Evolutionary conservation across 2,329 filamentous ascomycete genomes (phyloP), one percentile per base, ranked within the genome.

Genomic region (Pseudocercospora fijiensis): DNA sequence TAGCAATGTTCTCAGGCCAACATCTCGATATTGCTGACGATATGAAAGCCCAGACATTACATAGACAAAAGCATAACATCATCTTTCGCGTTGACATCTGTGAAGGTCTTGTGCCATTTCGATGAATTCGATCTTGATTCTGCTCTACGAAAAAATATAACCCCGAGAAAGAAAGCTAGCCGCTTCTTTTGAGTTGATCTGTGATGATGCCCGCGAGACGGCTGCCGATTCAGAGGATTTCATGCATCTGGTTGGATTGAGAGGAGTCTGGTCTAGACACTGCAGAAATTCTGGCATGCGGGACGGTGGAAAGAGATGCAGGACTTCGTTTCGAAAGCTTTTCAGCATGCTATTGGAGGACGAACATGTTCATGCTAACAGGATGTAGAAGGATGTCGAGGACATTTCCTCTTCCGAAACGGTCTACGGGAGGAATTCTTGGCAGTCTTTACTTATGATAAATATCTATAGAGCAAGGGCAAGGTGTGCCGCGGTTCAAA

Each of bases 341-440:
- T 75, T 71, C 22, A 74, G 72, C 5, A 73, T 78, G 27, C 74
- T 77, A 0, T 72, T n/a, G n/a, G n/a, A n/a, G n/a, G 76, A 0
- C 76, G 82, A n/a, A 68, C 69, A 6, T 84, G 79, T 83, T 83
- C 66, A 71, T 82, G 0, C 78, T 79, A 5, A 83, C 81, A 67
- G 81, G 49, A 77, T 82, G 58, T 80, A 83, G 66, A 71, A 79
- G 49, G 74, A 74, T 18, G 65, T 79, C 22, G 72, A 76, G 27
- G 71, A 68, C 28, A 65, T 7, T 76, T n/a, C 13, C 51, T 18
- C 24, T 20, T 1, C 51, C 51, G 16, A 55, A 77, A 77, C 57
- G 76, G 81, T 0, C 64, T 77, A n/a, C 68, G 22, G 9, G 60
- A 43, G 33, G 33, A 37, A 11, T 16, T 4, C 79, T n/a, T 53